Percentiles rank a stretch among this genome's conserved stretches.
Evolutionary conservation across 805 yeast species (phyloP).

Genomic region (Ogataea trehaloabstinens): DNA sequence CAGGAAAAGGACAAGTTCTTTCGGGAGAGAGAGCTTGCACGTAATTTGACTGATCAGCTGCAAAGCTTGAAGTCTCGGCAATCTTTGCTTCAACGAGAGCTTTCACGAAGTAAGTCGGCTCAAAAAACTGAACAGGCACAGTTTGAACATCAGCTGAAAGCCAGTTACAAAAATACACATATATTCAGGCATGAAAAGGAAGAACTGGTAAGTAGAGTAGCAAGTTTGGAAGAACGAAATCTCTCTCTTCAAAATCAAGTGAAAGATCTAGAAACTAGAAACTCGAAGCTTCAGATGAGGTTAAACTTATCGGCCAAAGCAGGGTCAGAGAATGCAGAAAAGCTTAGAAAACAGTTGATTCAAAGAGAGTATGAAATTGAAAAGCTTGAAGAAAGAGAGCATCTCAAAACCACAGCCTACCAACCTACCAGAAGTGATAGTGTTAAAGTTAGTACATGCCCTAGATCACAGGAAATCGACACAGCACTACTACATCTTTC

Average conservation of each 20-base stretch:
- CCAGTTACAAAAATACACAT: slow-evolving; percentile 4
- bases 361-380: not conserved
- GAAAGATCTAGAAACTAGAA: not conserved
- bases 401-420: not conserved
- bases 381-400: not conserved
- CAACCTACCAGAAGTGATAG: no score
- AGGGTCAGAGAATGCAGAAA: not conserved
- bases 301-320: not conserved
- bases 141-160: slow-evolving; percentile 4
- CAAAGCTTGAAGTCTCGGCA: not conserved
- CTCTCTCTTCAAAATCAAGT: not conserved
- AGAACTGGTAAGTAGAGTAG: not conserved
- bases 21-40: not conserved
- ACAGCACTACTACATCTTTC: slow-evolving; percentile 1
- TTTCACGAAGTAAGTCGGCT: not conserved
- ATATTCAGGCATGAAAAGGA: not conserved
- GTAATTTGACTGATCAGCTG: slow-evolving; percentile 1
- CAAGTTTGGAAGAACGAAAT: not conserved
- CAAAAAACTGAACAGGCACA: slow-evolving; percentile 1
- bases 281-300: slow-evolving; percentile 4
- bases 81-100: not conserved
- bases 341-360: not conserved
- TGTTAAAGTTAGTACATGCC: not conserved
- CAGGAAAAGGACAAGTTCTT: not conserved
- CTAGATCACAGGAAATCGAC: not conserved